Conservation (phyloP, 2,329 filamentous ascomycete genomes). For the Aspergillus pseudoglaucus region DNA sequence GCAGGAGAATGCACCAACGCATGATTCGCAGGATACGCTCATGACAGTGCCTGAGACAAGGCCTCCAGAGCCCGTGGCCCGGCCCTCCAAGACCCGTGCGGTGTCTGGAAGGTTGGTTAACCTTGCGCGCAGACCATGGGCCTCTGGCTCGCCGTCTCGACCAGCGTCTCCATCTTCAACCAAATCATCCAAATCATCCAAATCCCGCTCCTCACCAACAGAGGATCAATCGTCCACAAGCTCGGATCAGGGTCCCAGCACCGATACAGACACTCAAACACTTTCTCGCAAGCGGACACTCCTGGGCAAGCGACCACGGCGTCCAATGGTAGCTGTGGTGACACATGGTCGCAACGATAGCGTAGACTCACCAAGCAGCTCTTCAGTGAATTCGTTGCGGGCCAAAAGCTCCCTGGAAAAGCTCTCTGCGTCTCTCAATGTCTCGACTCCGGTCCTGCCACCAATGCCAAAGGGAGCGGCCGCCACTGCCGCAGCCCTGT, state of each 20-base stretch:
- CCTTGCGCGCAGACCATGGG: conserved; percentile 48
- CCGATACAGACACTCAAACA: conserved; percentile 9
- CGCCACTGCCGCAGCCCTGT: conserved; percentile 30
- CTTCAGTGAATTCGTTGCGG: conserved; percentile 36
- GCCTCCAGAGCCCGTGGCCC: conserved; percentile 24
- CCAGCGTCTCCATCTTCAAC: conserved; percentile 45
- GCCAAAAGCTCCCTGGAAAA: conserved; percentile 43
- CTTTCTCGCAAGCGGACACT: conserved; percentile 26
- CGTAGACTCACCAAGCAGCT: conserved; percentile 29
- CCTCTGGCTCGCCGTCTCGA: conserved; percentile 36
- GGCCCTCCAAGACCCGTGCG: conserved; percentile 38
- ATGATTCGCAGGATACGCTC: conserved; percentile 13
- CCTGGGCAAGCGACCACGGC: conserved; percentile 31
- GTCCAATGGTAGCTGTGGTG: conserved; percentile 36
- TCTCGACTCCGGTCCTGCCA: conserved; percentile 42
- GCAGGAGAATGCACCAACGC: conserved; percentile 18
- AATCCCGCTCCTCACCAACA: conserved; percentile 14
- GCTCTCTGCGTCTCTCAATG: conserved; percentile 34
- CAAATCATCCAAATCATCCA: conserved; percentile 22
- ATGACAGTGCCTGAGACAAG: conserved; percentile 21
- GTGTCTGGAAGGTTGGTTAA: conserved; percentile 47
- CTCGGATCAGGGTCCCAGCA: conserved; percentile 16
- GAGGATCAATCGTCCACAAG: conserved; percentile 25
- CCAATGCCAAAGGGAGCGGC: conserved; percentile 42
- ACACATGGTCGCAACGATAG: conserved; percentile 29